A percentile compares a stretch with the other conserved stretches of the same genome.
Conservation (phyloP, 768 basidiomycete species). For the Gautieria morchelliformis region DNA sequence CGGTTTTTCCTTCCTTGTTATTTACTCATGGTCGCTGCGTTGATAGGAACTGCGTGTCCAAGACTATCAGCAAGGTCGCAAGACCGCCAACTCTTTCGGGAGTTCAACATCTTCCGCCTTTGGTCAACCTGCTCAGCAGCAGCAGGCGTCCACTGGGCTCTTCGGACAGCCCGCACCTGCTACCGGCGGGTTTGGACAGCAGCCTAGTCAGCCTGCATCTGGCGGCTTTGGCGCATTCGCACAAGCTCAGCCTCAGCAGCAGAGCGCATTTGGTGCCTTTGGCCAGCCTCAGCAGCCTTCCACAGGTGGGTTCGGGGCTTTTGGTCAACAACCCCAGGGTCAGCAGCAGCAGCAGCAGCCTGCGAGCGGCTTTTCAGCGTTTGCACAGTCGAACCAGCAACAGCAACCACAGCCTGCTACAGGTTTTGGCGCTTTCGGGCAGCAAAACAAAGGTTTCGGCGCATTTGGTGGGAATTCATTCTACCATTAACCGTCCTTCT, state of each 20-base stretch:
- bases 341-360: slow-evolving; percentile 22
- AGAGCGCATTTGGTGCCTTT: slow-evolving; percentile 15
- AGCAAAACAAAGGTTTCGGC: slow-evolving; percentile 34
- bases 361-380: slow-evolving; percentile 21
- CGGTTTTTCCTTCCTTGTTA: slow-evolving; percentile 8
- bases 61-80: slow-evolving; percentile 68
- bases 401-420: slow-evolving; percentile 11
- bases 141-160: slow-evolving; percentile 4
- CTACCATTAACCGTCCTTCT: background rate
- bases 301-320: slow-evolving; percentile 22
- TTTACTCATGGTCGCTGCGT: slow-evolving; percentile 15
- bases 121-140: slow-evolving; percentile 14
- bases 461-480: slow-evolving; percentile 22
- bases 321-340: slow-evolving; percentile 21
- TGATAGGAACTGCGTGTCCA: slow-evolving; percentile 64
- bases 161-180: slow-evolving; percentile 13
- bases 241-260: slow-evolving; percentile 24
- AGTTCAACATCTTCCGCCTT: slow-evolving; percentile 4
- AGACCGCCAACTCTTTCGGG: slow-evolving; percentile 49
- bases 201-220: slow-evolving; percentile 31
- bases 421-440: slow-evolving; percentile 21
- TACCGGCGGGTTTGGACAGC: slow-evolving; percentile 28
- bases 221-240: slow-evolving; percentile 40
- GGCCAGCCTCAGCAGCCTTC: slow-evolving; percentile 33
- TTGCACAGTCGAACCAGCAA: slow-evolving; percentile 19